Evolutionary conservation across 352 stramenopile genomes (phyloP).

Genomic region (Globisporangium uncinulatum): DNA sequence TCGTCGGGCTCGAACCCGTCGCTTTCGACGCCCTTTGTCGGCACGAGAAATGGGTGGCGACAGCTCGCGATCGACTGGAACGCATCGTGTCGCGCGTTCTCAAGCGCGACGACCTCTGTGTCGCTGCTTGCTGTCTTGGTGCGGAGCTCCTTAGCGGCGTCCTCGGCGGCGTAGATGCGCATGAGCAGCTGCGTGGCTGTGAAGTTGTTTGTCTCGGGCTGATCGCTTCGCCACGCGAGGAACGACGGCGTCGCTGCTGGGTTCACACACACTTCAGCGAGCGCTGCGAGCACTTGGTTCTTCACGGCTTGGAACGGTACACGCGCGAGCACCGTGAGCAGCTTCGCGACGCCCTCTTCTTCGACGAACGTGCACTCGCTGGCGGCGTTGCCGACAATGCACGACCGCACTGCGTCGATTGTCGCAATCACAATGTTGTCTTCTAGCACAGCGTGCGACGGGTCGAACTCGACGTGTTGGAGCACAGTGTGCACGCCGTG

Average conservation of each 20-base stretch:
- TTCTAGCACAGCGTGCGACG: constrained; percentile 50
- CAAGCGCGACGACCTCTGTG: constrained; percentile 17
- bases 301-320: constrained; percentile 45
- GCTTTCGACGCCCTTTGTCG: background rate
- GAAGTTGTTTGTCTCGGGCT: constrained; percentile 37
- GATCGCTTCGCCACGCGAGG: constrained; percentile 46
- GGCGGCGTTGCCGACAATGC: constrained; percentile 44
- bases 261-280: constrained; percentile 68
- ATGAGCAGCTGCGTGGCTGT: constrained; percentile 58
- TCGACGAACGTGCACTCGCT: constrained; percentile 61
- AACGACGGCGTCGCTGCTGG: constrained; percentile 67
- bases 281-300: constrained; percentile 49
- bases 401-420: constrained; percentile 58
- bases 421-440: constrained; percentile 61
- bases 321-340: constrained; percentile 51
- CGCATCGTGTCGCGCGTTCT: constrained; percentile 30
- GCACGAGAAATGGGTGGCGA: constrained; percentile 33
- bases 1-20: background rate
- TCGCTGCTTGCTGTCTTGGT: constrained; percentile 1
- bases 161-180: constrained; percentile 61
- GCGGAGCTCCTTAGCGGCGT: constrained; percentile 30
- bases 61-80: constrained; percentile 53
- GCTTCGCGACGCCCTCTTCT: constrained; percentile 43
- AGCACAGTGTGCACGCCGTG: constrained; percentile 42
- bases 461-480: constrained; percentile 42